A percentile compares a stretch with the other conserved stretches of the same genome.
Conservation (phyloP, 1,284 basidiomycete species). For the Ustilago trichophora region DNA sequence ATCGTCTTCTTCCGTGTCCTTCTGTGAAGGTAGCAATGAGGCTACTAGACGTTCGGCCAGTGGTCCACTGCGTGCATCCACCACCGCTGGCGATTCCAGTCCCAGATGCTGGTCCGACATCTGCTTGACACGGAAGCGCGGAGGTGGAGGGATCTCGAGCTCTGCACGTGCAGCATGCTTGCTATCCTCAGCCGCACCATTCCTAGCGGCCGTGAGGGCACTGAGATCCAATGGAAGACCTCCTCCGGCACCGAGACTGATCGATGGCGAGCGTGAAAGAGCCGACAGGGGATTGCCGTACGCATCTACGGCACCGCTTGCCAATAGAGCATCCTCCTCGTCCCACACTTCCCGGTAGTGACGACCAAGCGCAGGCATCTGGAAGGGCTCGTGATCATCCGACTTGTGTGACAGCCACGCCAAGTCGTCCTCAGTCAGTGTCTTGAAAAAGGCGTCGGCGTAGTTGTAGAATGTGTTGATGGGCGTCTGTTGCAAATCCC, state of each 20-base stretch:
- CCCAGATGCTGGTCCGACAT: constrained; percentile 56
- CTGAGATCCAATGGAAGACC: constrained; percentile 32
- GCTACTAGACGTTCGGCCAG: constrained; percentile 55
- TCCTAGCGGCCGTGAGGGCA: constrained; percentile 13
- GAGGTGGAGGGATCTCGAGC: constrained; percentile 44
- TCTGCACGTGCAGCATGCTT: constrained; percentile 12
- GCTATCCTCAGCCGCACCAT: constrained; percentile 15
- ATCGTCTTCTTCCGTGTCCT: constrained; percentile 8
- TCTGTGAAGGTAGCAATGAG: constrained; percentile 43
- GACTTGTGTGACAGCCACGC: constrained; percentile 67
- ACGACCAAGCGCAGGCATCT: constrained; percentile 84
- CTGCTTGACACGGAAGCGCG: constrained; percentile 44
- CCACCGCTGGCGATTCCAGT: constrained; percentile 36
- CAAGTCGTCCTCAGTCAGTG: constrained; percentile 65
- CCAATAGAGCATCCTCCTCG: constrained; percentile 76
- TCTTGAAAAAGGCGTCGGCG: constrained; percentile 64
- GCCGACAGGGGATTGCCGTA: constrained; percentile 33
- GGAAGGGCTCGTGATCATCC: constrained; percentile 84
- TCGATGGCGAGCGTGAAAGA: constrained; percentile 26
- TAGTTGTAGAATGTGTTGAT: constrained; percentile 62
- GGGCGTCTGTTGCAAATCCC: constrained; percentile 61
- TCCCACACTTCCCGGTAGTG: constrained; percentile 91
- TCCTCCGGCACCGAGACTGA: constrained; percentile 27
- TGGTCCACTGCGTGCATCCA: constrained; percentile 58
- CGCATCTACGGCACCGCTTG: constrained; percentile 52